These are phyloP conservation scores for Trapa bicornis DNA, from an alignment of 345 rosid genomes.

Conservation along the genomic window DNA sequence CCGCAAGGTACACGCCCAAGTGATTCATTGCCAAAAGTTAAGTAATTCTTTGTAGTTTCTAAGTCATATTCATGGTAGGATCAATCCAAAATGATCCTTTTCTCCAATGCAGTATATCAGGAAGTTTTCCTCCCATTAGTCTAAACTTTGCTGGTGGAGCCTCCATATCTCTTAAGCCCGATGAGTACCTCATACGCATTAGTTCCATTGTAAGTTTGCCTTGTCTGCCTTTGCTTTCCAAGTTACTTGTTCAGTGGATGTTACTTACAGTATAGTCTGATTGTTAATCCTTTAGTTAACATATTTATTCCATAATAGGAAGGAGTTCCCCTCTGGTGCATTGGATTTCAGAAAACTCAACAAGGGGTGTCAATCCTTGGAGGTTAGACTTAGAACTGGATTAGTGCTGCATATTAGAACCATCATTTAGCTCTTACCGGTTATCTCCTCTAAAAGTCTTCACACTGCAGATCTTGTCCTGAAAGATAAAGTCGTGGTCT, in stretches of 20 bases:
- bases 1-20: constrained; percentile 40
- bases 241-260: neutral
- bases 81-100: constrained; percentile 4
- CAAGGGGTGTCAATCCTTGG: constrained; percentile 70
- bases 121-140: constrained; percentile 58
- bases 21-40: neutral
- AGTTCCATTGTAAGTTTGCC: constrained; percentile 47
- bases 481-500: constrained; percentile 81
- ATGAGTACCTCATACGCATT: constrained; percentile 57
- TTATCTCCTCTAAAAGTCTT: neutral
- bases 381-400: constrained; percentile 27
- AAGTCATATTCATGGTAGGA: neutral
- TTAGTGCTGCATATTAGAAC: neutral
- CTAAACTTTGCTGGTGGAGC: constrained; percentile 75
- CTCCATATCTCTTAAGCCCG: constrained; percentile 62
- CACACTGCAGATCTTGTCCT: constrained; percentile 64
- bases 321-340: constrained; percentile 69
- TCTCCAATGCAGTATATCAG: constrained; percentile 23
- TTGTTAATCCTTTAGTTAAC: neutral
- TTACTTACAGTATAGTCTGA: no score
- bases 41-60: neutral
- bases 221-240: neutral
- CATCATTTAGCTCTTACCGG: no score
- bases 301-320: constrained; percentile 25
- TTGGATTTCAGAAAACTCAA: constrained; percentile 51